Evolutionary conservation across 495 filamentous ascomycete species (phyloP), one percentile per base, ranked within the genome.

Genomic region (Parathielavia hyrcaniae): DNA sequence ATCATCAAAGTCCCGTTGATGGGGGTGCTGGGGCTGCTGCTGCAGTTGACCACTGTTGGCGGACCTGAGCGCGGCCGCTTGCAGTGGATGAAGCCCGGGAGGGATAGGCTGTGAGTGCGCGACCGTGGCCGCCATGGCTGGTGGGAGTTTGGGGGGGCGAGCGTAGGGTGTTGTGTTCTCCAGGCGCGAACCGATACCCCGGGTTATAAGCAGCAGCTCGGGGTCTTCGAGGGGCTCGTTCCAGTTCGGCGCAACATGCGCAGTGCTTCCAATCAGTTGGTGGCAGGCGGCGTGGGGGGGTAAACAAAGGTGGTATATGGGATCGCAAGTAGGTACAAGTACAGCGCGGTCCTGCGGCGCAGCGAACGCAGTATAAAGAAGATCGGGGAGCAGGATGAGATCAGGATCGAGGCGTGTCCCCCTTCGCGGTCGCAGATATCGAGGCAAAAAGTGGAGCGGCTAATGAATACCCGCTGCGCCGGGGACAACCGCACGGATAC

Each of bases 51-150:
- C 41, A 17, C 34, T 55, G 19, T 57, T 53, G 6, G 56, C 61
- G 23, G 65, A 61, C 23, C 49, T 43, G 26, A 68, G 36, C 6
- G 62, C 63, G 34, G 64, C 58, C 16, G 67, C 60, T 55, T 68
- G 67, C 44, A 71, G 46, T 19, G 69, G 69, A 22, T 71, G 68
- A 22, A 71, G 61, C 30, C 68, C 68, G 5, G 60, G 41, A 9
- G 59, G 51, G 11, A 69, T 40, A 14, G 61, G 47, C 34, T 70
- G 62, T 17, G 69, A 68, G 38, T 64, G 60, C 30, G 67, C 67
- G 40, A 71, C 69, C 5, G 68, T 72, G 49, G 68, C 68, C 54
- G 68, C 68, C 68, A 71, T 70, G 39, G 26, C 8, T 11, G 22
- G 20, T 36, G 10, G 32, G 36, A 36, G 46, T 23, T n/a, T 26